These are phyloP conservation scores for Colletotrichum euphorbiae DNA, from an alignment of 2,329 filamentous ascomycete genomes.

Conservation along the genomic window DNA sequence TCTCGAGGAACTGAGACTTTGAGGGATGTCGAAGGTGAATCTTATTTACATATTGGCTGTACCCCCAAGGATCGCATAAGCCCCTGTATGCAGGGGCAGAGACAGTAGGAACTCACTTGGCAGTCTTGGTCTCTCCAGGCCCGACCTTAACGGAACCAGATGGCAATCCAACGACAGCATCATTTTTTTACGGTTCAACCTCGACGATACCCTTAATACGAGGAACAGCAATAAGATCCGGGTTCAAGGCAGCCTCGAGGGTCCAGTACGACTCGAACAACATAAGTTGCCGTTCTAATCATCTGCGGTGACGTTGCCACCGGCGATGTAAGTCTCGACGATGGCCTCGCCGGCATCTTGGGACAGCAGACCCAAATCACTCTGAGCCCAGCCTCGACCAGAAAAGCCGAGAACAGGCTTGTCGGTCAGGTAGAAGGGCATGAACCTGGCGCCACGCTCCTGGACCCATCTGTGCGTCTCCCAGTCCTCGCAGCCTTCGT, in stretches of 20 bases:
- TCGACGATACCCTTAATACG: slow-evolving; percentile 35
- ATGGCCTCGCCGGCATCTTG: slow-evolving; percentile 47
- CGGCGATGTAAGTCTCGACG: slow-evolving; percentile 45
- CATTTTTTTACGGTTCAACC: slow-evolving; percentile 27
- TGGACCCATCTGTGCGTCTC: slow-evolving; percentile 47
- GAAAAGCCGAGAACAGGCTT: slow-evolving; percentile 36
- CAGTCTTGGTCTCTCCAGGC: slow-evolving; percentile 37
- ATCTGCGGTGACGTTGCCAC: slow-evolving; percentile 48
- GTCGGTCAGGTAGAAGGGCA: slow-evolving; percentile 50
- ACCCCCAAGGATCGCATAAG: too few species aligned
- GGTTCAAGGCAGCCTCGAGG: slow-evolving; percentile 20
- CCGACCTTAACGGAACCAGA: slow-evolving; percentile 35
- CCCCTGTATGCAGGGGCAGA: too few species aligned
- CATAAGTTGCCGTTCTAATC: slow-evolving; percentile 28
- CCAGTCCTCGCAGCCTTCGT: slow-evolving; percentile 31
- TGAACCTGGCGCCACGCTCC: slow-evolving; percentile 45
- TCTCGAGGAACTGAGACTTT: slow-evolving; percentile 44
- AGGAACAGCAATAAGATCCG: slow-evolving; percentile 1
- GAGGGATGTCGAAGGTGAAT: slow-evolving; percentile 50
- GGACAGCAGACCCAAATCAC: slow-evolving; percentile 27
- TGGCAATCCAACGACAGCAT: slow-evolving; percentile 23
- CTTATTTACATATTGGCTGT: slow-evolving; percentile 31
- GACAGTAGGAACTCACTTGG: slow-evolving; percentile 14
- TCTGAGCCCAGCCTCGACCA: slow-evolving; percentile 33
- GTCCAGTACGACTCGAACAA: slow-evolving; percentile 46